Conservation (phyloP, 139 green algal genomes). For the Pseudopediastrum boryanum region DNA sequence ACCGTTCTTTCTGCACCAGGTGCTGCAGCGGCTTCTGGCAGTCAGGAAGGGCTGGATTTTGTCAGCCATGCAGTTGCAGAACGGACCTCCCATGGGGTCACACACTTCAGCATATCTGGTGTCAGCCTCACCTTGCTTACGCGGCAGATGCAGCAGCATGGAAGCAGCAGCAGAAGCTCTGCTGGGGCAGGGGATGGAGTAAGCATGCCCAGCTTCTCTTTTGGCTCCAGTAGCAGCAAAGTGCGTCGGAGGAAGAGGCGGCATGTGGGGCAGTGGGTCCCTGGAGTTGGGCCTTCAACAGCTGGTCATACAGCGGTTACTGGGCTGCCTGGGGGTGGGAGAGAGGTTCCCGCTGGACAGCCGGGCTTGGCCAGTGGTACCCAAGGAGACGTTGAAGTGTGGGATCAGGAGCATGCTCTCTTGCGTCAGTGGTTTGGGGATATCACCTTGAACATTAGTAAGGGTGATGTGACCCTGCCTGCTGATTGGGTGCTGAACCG, state of each 20-base stretch:
- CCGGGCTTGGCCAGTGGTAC: no score
- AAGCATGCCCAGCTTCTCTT: neutral
- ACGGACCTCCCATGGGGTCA: neutral
- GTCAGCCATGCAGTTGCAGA: no score
- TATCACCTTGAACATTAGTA: neutral
- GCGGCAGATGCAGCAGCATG: neutral
- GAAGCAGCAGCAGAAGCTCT: neutral
- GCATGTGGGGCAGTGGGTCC: no score
- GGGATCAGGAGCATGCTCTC: neutral
- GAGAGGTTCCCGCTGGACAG: neutral
- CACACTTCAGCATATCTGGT: constrained; percentile 1
- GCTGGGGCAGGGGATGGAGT: neutral
- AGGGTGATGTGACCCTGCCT: neutral
- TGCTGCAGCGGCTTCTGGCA: constrained; percentile 11
- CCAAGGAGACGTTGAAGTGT: no score
- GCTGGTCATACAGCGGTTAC: neutral
- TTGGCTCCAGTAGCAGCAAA: neutral
- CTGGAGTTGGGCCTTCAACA: neutral
- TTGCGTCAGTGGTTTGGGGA: neutral
- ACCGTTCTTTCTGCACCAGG: neutral
- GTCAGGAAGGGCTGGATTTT: neutral
- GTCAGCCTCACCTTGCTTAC: constrained; percentile 13
- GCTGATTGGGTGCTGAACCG: no score
- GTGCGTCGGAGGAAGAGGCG: no score
- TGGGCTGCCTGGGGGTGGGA: neutral